Evolutionary conservation across 2,329 filamentous ascomycete genomes (phyloP).

Genomic region (Apiospora rasikravindrae): DNA sequence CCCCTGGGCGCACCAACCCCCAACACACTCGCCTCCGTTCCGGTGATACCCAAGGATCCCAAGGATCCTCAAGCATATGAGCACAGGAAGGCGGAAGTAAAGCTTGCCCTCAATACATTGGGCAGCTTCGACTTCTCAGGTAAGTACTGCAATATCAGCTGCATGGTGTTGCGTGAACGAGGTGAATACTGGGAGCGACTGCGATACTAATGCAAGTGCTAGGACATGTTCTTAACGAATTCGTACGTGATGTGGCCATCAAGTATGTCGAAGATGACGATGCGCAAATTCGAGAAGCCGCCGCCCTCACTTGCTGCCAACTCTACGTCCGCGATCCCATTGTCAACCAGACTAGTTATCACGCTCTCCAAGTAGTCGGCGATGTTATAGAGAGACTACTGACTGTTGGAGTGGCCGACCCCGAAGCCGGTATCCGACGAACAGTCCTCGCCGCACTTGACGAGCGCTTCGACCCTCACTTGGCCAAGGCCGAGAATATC

Average conservation of each 20-base stretch:
- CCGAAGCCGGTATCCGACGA: slow-evolving; percentile 83
- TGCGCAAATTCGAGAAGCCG: slow-evolving; percentile 88
- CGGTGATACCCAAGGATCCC: slow-evolving; percentile 84
- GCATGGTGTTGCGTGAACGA: background rate
- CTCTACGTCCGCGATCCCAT: slow-evolving; percentile 97
- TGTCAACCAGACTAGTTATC: slow-evolving; percentile 95
- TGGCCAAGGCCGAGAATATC: slow-evolving; percentile 98
- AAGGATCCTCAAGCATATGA: slow-evolving; percentile 85
- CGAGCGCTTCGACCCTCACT: slow-evolving; percentile 90
- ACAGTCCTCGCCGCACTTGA: slow-evolving; percentile 91
- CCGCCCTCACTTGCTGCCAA: slow-evolving; percentile 95
- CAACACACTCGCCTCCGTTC: slow-evolving; percentile 80
- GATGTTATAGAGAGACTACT: slow-evolving; percentile 97
- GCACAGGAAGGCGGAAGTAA: slow-evolving; percentile 82
- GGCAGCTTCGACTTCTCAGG: slow-evolving; percentile 96
- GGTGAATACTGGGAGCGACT: background rate
- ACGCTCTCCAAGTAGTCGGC: slow-evolving; percentile 94
- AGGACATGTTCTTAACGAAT: slow-evolving; percentile 94
- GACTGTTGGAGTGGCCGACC: slow-evolving; percentile 92
- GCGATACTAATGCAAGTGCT: background rate
- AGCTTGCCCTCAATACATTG: slow-evolving; percentile 89
- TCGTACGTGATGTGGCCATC: slow-evolving; percentile 96
- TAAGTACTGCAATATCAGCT: slow-evolving; percentile 29
- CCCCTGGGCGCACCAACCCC: slow-evolving; percentile 86
- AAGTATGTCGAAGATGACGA: slow-evolving; percentile 98